Conservation (phyloP, 345 rosid genomes). For the Linum usitatissimum region DNA sequence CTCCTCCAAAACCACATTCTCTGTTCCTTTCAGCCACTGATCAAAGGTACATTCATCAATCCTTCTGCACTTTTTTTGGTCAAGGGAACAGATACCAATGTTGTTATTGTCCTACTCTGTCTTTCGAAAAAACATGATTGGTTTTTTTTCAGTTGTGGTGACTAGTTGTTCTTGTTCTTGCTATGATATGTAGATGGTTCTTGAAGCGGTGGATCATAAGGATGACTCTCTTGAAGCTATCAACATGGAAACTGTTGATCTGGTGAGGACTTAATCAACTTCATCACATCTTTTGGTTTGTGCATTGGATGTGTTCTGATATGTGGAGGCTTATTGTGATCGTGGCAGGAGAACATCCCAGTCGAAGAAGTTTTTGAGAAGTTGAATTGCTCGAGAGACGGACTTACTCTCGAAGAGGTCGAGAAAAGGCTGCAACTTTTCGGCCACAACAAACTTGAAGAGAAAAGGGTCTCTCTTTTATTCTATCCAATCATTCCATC, state of each 20-base stretch:
- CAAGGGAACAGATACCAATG: neutral
- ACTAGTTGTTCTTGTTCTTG: neutral
- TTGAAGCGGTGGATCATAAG: slow-evolving; percentile 35
- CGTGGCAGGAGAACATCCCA: slow-evolving; percentile 42
- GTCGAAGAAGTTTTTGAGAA: slow-evolving; percentile 44
- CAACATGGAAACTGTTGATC: slow-evolving; percentile 64
- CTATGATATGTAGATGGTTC: neutral
- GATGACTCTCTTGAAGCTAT: slow-evolving; percentile 54
- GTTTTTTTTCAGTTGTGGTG: neutral
- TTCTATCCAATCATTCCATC: neutral
- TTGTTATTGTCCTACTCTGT: too few species aligned
- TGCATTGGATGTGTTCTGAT: neutral
- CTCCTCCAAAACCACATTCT: neutral
- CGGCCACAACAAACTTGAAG: slow-evolving; percentile 56
- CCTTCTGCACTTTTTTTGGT: neutral
- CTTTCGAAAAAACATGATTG: neutral
- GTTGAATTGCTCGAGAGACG: slow-evolving; percentile 40
- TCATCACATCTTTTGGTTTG: too few species aligned
- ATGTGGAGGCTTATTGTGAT: neutral
- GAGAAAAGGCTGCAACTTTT: slow-evolving; percentile 35
- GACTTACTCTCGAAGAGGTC: slow-evolving; percentile 34
- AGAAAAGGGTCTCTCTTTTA: slow-evolving; percentile 30
- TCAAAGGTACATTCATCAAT: too few species aligned
- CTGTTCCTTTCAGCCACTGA: too few species aligned
- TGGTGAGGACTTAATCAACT: slow-evolving; percentile 8